These are phyloP conservation scores for Aegilops speltoides DNA, from an alignment of 176 grass and related monocot genomes.

Conservation along the genomic window DNA sequence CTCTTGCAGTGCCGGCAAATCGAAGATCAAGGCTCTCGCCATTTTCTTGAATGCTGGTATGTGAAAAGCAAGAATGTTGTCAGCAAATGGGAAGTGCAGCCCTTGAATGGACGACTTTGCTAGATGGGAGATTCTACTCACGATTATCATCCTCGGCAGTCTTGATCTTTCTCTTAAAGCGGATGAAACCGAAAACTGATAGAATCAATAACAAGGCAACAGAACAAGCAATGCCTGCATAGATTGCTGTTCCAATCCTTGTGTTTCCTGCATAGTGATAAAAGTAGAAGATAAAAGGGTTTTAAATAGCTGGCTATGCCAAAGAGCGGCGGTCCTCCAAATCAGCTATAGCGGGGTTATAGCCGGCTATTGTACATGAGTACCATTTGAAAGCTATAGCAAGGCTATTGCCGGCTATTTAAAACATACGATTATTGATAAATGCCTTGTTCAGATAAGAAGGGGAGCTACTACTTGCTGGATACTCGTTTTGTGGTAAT, in stretches of 20 bases:
- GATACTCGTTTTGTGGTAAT: too few species aligned
- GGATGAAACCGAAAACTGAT: background rate
- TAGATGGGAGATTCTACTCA: background rate
- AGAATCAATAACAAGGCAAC: background rate
- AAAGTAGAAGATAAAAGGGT: background rate
- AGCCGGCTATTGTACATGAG: too few species aligned
- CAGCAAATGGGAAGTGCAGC: background rate
- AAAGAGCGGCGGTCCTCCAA: too few species aligned
- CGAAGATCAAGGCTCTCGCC: background rate
- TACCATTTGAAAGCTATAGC: too few species aligned
- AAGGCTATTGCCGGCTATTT: too few species aligned
- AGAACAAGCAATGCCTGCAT: background rate
- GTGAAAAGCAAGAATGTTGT: background rate
- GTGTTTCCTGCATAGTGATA: background rate
- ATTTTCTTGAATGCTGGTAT: background rate
- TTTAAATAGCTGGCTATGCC: too few species aligned
- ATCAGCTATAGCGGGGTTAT: too few species aligned
- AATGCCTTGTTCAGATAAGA: too few species aligned
- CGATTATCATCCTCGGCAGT: background rate
- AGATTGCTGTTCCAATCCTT: background rate
- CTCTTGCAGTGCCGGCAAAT: background rate
- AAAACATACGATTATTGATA: too few species aligned
- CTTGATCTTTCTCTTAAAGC: background rate
- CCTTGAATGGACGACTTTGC: background rate
- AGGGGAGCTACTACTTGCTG: too few species aligned